Evolutionary conservation across 331 rosid species (phyloP), one percentile per base, ranked within the genome.

Genomic region (Malus hybrid): DNA sequence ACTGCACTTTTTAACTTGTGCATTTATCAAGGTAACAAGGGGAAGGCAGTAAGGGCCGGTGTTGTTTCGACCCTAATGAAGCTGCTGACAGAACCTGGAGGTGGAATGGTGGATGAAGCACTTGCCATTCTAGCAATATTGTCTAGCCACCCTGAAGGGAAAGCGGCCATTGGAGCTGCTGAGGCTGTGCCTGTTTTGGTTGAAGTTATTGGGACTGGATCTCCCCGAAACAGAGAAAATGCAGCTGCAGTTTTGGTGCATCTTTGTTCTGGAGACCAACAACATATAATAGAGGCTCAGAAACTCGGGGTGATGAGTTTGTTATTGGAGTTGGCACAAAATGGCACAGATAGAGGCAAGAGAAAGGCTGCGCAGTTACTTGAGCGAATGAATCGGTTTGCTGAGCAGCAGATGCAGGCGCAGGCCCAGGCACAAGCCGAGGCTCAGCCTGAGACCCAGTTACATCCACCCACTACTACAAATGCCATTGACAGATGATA

Each of bases 71-170:
- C 93, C 20, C 79, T 95, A 65, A 92, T 92, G 99, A 81, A 70
- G 71, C 84, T 95, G 67, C 83, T 95, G 75, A 90, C 93, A 44
- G 98, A 92, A 80, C 87, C 88, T 12, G 86, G 85, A 56, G 92
- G 93, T 19, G 97, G 93, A 79, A 95, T 95, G 98, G 96, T 92
- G 75, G 97, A 95, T 82, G 99, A 95, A 84, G 96, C 96, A 48
- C 80, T 95, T 77, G 99, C 99, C 69, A 92, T 95, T 81, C 83
- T 95, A 73, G 97, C 97, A 50, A 95, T 95, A 75, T 71, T 95
- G 81, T 76, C 99, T 20, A 90, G 96, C 87, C 96, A 92, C 77
- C 81, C 88, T 6, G 99, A 95, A 61, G 99, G 97, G 55, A 91
- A 88, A 75, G 82, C 90, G 32, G 87, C 96, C 52, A 94, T 94